Percentiles rank a stretch among this genome's conserved stretches.
Conservation (phyloP, 2,329 filamentous ascomycete genomes). For the Gaeumannomyces sp. region DNA sequence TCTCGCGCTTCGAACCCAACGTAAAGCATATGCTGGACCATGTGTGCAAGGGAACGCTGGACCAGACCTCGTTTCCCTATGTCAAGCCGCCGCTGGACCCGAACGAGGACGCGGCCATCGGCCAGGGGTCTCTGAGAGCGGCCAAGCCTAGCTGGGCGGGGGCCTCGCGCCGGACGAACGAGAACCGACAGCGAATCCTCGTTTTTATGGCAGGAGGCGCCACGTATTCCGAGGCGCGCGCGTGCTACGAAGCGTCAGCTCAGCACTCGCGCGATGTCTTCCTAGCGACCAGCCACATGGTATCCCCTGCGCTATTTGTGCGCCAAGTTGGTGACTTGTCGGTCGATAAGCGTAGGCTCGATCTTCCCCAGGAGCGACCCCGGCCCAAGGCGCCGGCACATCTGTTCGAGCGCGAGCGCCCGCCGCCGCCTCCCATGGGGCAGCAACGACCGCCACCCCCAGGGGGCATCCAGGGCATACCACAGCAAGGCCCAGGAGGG, state of each 20-base stretch:
- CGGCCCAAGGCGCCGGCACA: slow-evolving; percentile 78
- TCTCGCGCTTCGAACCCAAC: slow-evolving; percentile 81
- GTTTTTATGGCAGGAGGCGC: slow-evolving; percentile 95
- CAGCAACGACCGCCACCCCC: slow-evolving; percentile 18
- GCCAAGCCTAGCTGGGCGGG: slow-evolving; percentile 96
- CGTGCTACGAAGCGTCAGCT: slow-evolving; percentile 80
- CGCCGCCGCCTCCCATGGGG: slow-evolving; percentile 44
- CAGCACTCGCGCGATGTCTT: slow-evolving; percentile 75
- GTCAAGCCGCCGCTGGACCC: slow-evolving; percentile 63
- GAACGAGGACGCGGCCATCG: slow-evolving; percentile 49
- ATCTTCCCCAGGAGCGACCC: slow-evolving; percentile 75
- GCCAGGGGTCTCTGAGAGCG: slow-evolving; percentile 74
- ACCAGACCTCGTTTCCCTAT: slow-evolving; percentile 63
- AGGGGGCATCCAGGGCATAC: slow-evolving; percentile 19
- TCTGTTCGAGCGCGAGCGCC: slow-evolving; percentile 67
- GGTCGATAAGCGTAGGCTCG: slow-evolving; percentile 65
- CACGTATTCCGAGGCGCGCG: slow-evolving; percentile 82
- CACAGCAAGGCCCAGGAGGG: slow-evolving; percentile 11
- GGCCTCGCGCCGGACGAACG: slow-evolving; percentile 63
- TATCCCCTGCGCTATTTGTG: slow-evolving; percentile 76
- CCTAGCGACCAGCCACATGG: slow-evolving; percentile 86
- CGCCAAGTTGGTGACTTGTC: slow-evolving; percentile 77
- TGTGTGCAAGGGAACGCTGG: slow-evolving; percentile 59
- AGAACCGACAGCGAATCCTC: slow-evolving; percentile 85
- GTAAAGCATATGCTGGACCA: slow-evolving; percentile 80